A percentile compares a stretch with the other conserved stretches of the same genome.
phyloP scores from a whole-genome alignment of 2,329 filamentous ascomycete species.

The Mariannaea elegans region DNA sequence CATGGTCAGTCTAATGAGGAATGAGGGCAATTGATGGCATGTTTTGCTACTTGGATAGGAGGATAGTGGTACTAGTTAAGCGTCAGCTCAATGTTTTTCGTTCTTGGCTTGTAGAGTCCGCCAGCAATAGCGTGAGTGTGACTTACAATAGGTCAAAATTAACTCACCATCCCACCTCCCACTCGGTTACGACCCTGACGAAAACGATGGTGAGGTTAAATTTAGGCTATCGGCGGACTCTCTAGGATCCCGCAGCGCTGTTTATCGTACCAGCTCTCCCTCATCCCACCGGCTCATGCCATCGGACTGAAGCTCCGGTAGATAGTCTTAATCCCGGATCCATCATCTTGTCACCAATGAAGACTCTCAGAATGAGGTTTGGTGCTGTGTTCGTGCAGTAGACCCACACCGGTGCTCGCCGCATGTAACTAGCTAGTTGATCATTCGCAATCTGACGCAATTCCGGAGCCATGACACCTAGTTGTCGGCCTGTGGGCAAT shows the following conservation, averaged over 20 bases:
- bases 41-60: too few relatives aligned
- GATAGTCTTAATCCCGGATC: constrained; percentile 8
- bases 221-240: constrained; percentile 2
- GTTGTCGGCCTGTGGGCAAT: background rate
- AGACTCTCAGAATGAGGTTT: background rate
- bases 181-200: constrained; percentile 1
- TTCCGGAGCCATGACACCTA: constrained; percentile 16
- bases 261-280: background rate
- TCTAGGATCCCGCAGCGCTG: background rate
- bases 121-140: too few relatives aligned
- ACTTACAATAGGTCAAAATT: background rate
- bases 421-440: constrained; percentile 23
- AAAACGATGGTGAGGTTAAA: constrained; percentile 8
- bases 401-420: constrained; percentile 29
- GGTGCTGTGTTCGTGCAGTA: constrained; percentile 3
- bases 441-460: constrained; percentile 32
- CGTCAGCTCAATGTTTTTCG: background rate
- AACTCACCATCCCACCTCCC: constrained; percentile 20
- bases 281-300: constrained; percentile 21
- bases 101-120: too few relatives aligned
- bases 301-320: constrained; percentile 9
- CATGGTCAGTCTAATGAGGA: too few relatives aligned
- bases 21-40: too few relatives aligned
- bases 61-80: too few relatives aligned
- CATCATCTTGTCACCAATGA: background rate